Evolutionary conservation across 176 grass and related monocot genomes (phyloP).

Genomic region (Zea mays): Zm-B73-REFERENCE-NAM-5.0 NC_050097.1:238404001-238404500

Average conservation of each 20-base stretch:
- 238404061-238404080: too few relatives aligned
- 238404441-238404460: not conserved
- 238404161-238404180: too few relatives aligned
- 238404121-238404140: too few relatives aligned
- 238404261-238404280: not conserved
- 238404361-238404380: not conserved
- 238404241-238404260: not conserved
- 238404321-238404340: not conserved
- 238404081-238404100: too few relatives aligned
- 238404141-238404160: too few relatives aligned
- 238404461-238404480: not conserved
- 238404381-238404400: not conserved
- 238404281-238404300: not conserved
- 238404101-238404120: too few relatives aligned
- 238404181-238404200: too few relatives aligned
- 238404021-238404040: not conserved
- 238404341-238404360: not conserved
- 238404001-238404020: not conserved
- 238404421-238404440: not conserved
- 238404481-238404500: not conserved
- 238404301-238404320: conserved; percentile 13
- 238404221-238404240: too few relatives aligned
- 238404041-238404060: too few relatives aligned
- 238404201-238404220: too few relatives aligned
- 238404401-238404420: not conserved